phyloP scores from a whole-genome alignment of 2,329 filamentous ascomycete species.

The Colletotrichum sp. region DNA sequence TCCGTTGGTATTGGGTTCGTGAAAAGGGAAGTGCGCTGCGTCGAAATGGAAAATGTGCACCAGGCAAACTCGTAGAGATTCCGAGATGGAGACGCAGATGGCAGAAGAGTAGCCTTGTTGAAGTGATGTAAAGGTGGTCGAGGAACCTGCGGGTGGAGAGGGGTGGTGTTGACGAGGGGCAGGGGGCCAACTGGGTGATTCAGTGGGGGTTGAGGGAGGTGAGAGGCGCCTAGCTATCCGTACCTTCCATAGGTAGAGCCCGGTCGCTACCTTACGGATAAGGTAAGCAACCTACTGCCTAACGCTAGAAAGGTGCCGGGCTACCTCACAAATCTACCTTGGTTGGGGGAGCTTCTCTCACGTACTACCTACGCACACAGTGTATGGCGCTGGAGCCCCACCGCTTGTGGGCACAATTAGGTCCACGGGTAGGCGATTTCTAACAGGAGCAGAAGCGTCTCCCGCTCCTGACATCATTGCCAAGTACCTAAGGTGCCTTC shows the following conservation, averaged over 20 bases:
- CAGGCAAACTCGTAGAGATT: conserved; percentile 12
- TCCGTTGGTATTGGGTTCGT: conserved; percentile 10
- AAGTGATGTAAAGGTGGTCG: conserved; percentile 18
- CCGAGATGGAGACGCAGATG: conserved; percentile 1
- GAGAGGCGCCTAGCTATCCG: not conserved
- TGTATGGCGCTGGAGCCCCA: not conserved
- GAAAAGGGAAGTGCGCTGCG: conserved; percentile 27
- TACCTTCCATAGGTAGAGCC: too few relatives aligned
- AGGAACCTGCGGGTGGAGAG: not conserved
- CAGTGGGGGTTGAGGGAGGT: not conserved
- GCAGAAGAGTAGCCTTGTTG: conserved; percentile 9
- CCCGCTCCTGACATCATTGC: not conserved
- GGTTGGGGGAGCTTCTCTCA: too few relatives aligned
- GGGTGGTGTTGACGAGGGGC: conserved; percentile 9
- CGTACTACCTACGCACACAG: too few relatives aligned
- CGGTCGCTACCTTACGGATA: not conserved
- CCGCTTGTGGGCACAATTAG: not conserved
- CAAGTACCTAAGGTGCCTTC: not conserved
- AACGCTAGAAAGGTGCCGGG: not conserved
- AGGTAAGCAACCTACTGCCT: not conserved
- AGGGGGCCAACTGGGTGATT: not conserved
- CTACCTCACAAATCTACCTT: not conserved
- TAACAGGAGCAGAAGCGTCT: not conserved
- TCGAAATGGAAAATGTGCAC: not conserved
- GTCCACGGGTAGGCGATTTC: not conserved